Percentiles rank a stretch among this genome's conserved stretches.
These are phyloP conservation scores for Penicillium arizonense DNA, from an alignment of 495 filamentous ascomycete species.

Conservation along the genomic window DNA sequence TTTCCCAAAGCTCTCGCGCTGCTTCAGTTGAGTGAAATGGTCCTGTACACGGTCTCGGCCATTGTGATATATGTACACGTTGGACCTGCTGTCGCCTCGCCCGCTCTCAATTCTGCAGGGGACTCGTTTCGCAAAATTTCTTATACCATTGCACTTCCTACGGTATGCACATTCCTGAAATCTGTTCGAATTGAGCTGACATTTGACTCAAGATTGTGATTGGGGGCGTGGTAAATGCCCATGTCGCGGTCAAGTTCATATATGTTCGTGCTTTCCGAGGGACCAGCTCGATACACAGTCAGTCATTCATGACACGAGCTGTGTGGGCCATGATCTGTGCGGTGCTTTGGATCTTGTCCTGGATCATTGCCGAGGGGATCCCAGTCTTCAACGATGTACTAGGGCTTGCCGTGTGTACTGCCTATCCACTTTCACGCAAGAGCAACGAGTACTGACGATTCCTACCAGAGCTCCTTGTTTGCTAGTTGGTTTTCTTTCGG, in stretches of 20 bases:
- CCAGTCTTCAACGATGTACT: conserved; percentile 65
- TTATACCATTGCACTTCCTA: conserved; percentile 67
- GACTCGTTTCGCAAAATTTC: conserved; percentile 60
- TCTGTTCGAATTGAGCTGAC: conserved; percentile 57
- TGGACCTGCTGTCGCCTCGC: conserved; percentile 60
- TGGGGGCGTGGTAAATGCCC: conserved; percentile 62
- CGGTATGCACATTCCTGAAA: conserved; percentile 55
- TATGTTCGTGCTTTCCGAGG: conserved; percentile 54
- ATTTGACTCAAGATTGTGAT: conserved; percentile 45
- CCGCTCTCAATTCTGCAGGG: conserved; percentile 63
- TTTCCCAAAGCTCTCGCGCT: conserved; percentile 60
- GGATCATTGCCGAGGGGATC: conserved; percentile 63
- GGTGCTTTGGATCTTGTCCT: conserved; percentile 56
- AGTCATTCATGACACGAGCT: conserved; percentile 34
- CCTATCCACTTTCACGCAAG: not conserved
- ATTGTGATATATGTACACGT: conserved; percentile 67
- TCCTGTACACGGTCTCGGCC: conserved; percentile 64
- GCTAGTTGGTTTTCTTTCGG: conserved; percentile 30
- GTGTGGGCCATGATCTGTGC: conserved; percentile 54
- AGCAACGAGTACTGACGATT: not conserved
- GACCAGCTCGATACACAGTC: conserved; percentile 46
- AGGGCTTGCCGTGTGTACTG: conserved; percentile 30
- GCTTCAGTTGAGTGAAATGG: conserved; percentile 58
- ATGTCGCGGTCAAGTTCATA: conserved; percentile 55
- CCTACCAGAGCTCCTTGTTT: conserved; percentile 23